A percentile compares a stretch with the other conserved stretches of the same genome.
These are phyloP conservation scores for Stygiomarasmius scandens DNA, from an alignment of 1,284 basidiomycete genomes.

Conservation along the genomic window DNA sequence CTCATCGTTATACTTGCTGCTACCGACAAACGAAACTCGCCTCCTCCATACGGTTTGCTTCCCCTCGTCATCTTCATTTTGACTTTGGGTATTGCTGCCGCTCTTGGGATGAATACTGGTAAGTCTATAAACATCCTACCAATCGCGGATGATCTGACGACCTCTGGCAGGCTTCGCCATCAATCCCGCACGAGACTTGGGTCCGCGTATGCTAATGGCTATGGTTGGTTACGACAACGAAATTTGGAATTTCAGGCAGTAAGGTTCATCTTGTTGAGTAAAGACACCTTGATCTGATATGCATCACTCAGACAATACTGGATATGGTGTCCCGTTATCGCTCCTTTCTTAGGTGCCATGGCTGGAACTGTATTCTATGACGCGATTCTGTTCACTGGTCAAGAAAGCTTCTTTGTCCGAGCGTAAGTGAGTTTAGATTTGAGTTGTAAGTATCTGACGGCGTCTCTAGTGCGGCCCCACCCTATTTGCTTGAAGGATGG, in stretches of 20 bases:
- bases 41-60: conserved; percentile 36
- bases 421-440: neutral
- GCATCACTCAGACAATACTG: conserved; percentile 60
- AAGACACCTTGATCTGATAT: too few species aligned
- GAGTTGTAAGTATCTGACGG: too few species aligned
- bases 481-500: neutral
- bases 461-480: neutral
- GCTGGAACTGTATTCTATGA: conserved; percentile 58
- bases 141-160: neutral
- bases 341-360: conserved; percentile 58
- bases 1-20: conserved; percentile 33
- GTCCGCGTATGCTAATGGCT: conserved; percentile 48
- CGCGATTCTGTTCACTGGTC: conserved; percentile 51
- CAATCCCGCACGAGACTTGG: conserved; percentile 55
- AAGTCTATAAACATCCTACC: neutral
- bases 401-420: conserved; percentile 33
- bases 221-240: conserved; percentile 49
- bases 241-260: conserved; percentile 32
- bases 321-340: conserved; percentile 73
- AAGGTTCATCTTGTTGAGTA: conserved; percentile 7
- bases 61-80: conserved; percentile 42
- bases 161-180: conserved; percentile 37
- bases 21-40: conserved; percentile 35
- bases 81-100: conserved; percentile 38
- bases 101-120: conserved; percentile 42